Conservation (phyloP, 768 basidiomycete species). For the Rossbeevera mucosa region DNA sequence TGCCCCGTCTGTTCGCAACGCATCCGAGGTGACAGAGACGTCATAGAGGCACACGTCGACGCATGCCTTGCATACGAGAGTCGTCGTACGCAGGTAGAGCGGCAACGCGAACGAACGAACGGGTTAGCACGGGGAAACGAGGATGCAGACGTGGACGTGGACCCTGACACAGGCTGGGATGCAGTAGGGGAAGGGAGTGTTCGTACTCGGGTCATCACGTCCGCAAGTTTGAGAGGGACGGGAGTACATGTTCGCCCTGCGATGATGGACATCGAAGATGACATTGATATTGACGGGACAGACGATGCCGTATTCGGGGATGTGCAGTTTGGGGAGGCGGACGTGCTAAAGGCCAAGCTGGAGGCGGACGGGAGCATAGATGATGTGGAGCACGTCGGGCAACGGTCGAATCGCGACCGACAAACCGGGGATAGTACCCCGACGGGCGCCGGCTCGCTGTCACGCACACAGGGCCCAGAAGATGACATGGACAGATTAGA, state of each 20-base stretch:
- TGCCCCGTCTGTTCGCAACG: conserved; percentile 66
- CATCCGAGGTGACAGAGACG: conserved; percentile 64
- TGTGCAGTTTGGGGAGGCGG: conserved; percentile 72
- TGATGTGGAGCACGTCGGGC: not conserved
- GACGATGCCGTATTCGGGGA: conserved; percentile 64
- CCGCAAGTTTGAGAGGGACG: conserved; percentile 44
- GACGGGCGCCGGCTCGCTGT: not conserved
- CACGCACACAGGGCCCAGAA: not conserved
- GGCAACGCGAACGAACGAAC: conserved; percentile 19
- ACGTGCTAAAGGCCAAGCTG: conserved; percentile 43
- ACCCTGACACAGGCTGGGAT: conserved; percentile 35
- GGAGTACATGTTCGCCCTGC: conserved; percentile 64
- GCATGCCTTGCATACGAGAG: conserved; percentile 63
- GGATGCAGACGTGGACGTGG: conserved; percentile 29
- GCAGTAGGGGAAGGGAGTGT: conserved; percentile 38
- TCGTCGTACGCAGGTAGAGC: conserved; percentile 34
- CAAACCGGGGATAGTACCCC: conserved; percentile 33
- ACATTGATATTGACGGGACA: conserved; percentile 77
- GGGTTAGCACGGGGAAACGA: conserved; percentile 32
- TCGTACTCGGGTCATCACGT: conserved; percentile 35
- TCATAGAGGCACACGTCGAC: conserved; percentile 78
- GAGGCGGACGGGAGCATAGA: conserved; percentile 32
- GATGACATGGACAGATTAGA: conserved; percentile 46
- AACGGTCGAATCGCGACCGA: conserved; percentile 22
- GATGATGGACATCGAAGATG: conserved; percentile 69